phyloP scores from a whole-genome alignment of 495 filamentous ascomycete species.

The Neurospora sp. region DNA sequence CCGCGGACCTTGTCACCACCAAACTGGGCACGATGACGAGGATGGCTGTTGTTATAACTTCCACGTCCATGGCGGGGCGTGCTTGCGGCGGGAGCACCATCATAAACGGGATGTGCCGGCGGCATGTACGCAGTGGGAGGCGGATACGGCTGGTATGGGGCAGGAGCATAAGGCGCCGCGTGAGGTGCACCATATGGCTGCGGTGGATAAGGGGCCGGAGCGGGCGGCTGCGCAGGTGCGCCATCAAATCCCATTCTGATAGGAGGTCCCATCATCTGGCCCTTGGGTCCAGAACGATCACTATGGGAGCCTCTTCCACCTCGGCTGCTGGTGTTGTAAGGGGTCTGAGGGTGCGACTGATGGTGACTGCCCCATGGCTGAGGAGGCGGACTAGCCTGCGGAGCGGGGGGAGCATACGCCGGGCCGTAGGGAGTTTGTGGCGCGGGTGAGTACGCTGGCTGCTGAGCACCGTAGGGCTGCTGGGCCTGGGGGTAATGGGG shows the following conservation, averaged over 20 bases:
- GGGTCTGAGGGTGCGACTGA: slow-evolving; percentile 32
- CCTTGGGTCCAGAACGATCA: slow-evolving; percentile 35
- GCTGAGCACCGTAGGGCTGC: slow-evolving; percentile 17
- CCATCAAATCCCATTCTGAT: slow-evolving; percentile 49
- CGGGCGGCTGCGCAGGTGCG: slow-evolving; percentile 23
- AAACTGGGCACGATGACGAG: slow-evolving; percentile 21
- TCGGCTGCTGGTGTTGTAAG: slow-evolving; percentile 40
- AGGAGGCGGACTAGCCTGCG: slow-evolving; percentile 25
- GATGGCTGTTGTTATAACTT: slow-evolving; percentile 11
- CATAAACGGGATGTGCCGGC: slow-evolving; percentile 14
- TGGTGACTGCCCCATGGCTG: slow-evolving; percentile 24
- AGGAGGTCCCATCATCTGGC: slow-evolving; percentile 47
- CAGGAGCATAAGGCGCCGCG: slow-evolving; percentile 24
- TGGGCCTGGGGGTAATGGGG: slow-evolving; percentile 24
- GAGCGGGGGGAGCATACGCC: slow-evolving; percentile 21
- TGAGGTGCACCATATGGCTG: slow-evolving; percentile 9
- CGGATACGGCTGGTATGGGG: slow-evolving; percentile 12
- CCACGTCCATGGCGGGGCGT: slow-evolving; percentile 27
- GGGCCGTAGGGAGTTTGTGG: slow-evolving; percentile 25
- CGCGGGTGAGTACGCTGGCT: slow-evolving; percentile 15
- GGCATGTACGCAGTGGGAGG: not conserved
- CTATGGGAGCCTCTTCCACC: slow-evolving; percentile 44
- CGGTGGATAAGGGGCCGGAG: slow-evolving; percentile 24
- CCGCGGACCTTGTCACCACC: slow-evolving; percentile 36
- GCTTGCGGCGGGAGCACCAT: slow-evolving; percentile 22